phyloP scores from a whole-genome alignment of 768 basidiomycete genomes.

The Lentinula guzmanii region DNA sequence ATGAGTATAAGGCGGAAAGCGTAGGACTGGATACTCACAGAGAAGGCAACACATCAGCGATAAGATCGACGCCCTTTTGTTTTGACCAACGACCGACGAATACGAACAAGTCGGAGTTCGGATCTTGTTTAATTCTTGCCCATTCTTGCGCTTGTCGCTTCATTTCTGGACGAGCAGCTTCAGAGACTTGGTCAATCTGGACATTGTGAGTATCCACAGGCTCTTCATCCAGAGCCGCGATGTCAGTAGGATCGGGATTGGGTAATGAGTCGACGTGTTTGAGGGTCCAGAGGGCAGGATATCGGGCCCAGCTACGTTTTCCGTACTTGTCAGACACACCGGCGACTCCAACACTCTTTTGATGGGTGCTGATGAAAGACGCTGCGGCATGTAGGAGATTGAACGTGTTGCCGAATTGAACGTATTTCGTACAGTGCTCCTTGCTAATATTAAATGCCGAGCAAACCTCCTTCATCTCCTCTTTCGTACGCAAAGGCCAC shows the following conservation, averaged over 20 bases:
- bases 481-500: constrained; percentile 94
- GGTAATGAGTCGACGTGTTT: constrained; percentile 95
- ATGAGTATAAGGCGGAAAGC: constrained; percentile 8
- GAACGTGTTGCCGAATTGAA: constrained; percentile 97
- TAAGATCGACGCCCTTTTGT: constrained; percentile 96
- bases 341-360: constrained; percentile 90
- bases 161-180: constrained; percentile 82
- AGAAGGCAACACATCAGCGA: constrained; percentile 91
- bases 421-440: constrained; percentile 93
- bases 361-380: constrained; percentile 87
- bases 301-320: constrained; percentile 94
- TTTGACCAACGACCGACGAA: constrained; percentile 99
- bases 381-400: constrained; percentile 92
- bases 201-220: constrained; percentile 68
- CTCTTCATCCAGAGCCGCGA: constrained; percentile 83
- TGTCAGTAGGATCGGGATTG: constrained; percentile 93
- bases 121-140: constrained; percentile 90
- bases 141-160: constrained; percentile 95
- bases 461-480: constrained; percentile 98
- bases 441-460: constrained; percentile 98
- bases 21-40: constrained; percentile 47
- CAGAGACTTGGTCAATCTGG: constrained; percentile 71
- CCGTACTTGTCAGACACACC: constrained; percentile 98
- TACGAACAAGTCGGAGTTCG: constrained; percentile 86
- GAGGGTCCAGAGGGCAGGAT: constrained; percentile 93